Percentiles rank a stretch among this genome's conserved stretches.
Conservation (phyloP, 768 basidiomycete genomes). For the Boletus rufocinnamomeus region DNA sequence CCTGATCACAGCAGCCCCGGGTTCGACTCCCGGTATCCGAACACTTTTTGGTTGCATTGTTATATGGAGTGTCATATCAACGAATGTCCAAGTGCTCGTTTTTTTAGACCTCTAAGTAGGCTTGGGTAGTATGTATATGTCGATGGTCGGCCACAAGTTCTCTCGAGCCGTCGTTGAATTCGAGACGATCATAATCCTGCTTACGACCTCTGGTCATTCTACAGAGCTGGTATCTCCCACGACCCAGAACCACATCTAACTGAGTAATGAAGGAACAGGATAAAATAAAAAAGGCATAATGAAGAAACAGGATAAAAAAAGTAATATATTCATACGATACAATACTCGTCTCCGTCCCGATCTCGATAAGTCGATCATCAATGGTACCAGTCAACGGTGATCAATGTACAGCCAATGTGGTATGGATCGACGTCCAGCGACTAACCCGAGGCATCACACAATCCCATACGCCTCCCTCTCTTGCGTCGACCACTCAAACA, state of each 20-base stretch:
- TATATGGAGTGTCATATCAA: background rate
- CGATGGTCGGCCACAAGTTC: background rate
- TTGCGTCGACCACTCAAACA: slow-evolving; percentile 61
- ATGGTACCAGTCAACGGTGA: background rate
- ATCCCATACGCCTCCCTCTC: slow-evolving; percentile 50
- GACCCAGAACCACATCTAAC: too few species aligned
- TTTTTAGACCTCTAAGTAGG: background rate
- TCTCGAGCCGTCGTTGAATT: background rate
- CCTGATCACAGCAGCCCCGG: slow-evolving; percentile 37
- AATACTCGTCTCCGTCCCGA: background rate
- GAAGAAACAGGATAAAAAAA: background rate
- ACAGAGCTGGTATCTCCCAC: too few species aligned
- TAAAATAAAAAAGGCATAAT: too few species aligned
- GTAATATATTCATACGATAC: background rate
- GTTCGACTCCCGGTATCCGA: slow-evolving; percentile 41
- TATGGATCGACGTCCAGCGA: background rate
- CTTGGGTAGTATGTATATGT: background rate
- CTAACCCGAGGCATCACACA: background rate
- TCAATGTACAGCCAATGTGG: background rate
- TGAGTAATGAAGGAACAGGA: background rate
- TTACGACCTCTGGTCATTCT: background rate
- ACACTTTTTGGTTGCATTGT: slow-evolving; percentile 14
- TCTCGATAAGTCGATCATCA: background rate
- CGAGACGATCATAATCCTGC: background rate
- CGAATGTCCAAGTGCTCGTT: background rate